Evolutionary conservation across 208 protist species (phyloP), one percentile per base, ranked within the genome.

Genomic region (Crithidia expoeki): DNA sequence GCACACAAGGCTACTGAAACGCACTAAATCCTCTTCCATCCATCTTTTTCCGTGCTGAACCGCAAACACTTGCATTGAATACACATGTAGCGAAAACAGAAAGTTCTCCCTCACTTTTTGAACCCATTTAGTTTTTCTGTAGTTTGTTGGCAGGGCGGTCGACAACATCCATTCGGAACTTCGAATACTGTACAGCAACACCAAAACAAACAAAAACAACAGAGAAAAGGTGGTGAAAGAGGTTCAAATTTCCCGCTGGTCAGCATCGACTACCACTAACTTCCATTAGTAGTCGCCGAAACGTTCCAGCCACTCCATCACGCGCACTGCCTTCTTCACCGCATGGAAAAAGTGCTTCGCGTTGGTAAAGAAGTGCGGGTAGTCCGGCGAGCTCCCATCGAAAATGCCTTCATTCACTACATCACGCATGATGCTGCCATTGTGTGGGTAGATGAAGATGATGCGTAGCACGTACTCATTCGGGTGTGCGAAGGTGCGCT

Each of bases 361-460:
- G 32, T 55, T 52, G 21, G 50, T 38, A 57, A 83, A 91, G 62
- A 91, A 89, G 65, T 94, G 76, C 21, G 76, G 46, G 68, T 91
- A 69, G 6, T 59, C 36, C 1, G 61, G 28, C 6, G 42, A 63
- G 51, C 74, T 72, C 19, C 72, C 66, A 11, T 71, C 44, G 16
- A 59, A 32, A 32, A 63, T 68, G 11, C 64, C 50, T 9, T 83
- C 65, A 63, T 94, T 90, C 55, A 90, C 71, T 30, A 91, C 65
- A 66, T 80, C 72, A 6, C 69, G 77, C 84, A 90, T 90, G 21
- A 90, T 72, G 36, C 68, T 88, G 60, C 81, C 85, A 47, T 94
- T 92, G 74, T 94, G 85, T 9, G 89, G 89, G 62, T 88, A 94
- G 42, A 89, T 69, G 57, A 94, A 94, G 63, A 92, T 52, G 12